phyloP scores from a whole-genome alignment of 495 filamentous ascomycete genomes.

The Aspergillus kassunensis region DNA sequence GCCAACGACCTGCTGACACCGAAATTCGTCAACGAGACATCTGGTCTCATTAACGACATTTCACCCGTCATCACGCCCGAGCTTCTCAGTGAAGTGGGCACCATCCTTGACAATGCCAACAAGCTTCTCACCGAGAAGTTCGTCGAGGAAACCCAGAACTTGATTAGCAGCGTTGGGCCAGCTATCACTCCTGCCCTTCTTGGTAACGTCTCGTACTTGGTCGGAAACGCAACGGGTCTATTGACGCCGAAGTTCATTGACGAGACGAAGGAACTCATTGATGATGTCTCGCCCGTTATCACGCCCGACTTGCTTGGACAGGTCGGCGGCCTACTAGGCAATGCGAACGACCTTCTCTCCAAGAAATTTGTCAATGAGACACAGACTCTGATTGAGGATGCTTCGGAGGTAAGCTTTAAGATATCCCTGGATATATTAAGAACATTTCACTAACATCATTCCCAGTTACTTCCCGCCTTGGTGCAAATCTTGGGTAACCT shows the following conservation, averaged over 20 bases:
- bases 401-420: constrained; percentile 40
- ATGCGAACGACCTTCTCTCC: constrained; percentile 39
- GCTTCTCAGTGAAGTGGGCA: constrained; percentile 22
- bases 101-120: constrained; percentile 37
- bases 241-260: constrained; percentile 39
- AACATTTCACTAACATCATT: not conserved
- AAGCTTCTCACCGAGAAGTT: constrained; percentile 37
- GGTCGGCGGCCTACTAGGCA: constrained; percentile 36
- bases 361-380: constrained; percentile 44
- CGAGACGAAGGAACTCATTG: constrained; percentile 38
- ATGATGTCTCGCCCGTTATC: constrained; percentile 35
- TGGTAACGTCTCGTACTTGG: constrained; percentile 23
- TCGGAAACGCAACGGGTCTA: constrained; percentile 38
- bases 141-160: constrained; percentile 38
- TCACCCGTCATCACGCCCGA: constrained; percentile 31
- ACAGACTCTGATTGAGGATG: constrained; percentile 44
- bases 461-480: constrained; percentile 27
- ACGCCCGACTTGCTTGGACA: constrained; percentile 41
- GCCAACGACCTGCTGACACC: constrained; percentile 36
- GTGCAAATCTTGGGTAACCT: constrained; percentile 29
- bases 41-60: constrained; percentile 29
- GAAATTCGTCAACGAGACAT: constrained; percentile 42
- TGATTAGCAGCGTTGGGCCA: constrained; percentile 38
- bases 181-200: constrained; percentile 29
- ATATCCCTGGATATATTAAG: not conserved